Base-by-base conservation (phyloP, 192 early-diverging fungal genomes). In the Coemansia sp. region DNA sequence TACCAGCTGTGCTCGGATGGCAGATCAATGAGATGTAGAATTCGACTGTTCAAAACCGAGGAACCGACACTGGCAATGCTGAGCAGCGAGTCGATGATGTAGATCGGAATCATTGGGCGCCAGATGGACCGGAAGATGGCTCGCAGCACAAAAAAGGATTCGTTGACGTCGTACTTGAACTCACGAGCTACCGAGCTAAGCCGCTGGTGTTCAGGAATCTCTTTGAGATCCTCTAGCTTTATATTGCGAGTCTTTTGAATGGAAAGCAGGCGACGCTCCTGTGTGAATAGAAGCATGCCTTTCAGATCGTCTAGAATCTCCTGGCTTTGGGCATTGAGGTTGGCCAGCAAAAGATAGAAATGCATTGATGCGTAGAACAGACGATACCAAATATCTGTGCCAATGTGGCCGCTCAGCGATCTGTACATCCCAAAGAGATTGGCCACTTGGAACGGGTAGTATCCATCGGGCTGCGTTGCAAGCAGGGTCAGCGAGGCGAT, bases 111-210 rank as follows among this genome's bases (percentile, higher is more conserved):
- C 47, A 81, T 58, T 7, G 69, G 63, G 4, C 70, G 69, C 78
- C 73, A 81, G 9, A 66, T 61, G 67, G 66, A 57, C 4, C 70
- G 63, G 19, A 71, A 38, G n/a, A 81, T 67, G 13, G 74, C 79
- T 3, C 70, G 70, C 9, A 81, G 15, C 6, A 81, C 54, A 64
- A 81, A 81, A 11, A 75, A 44, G 3, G 39, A 47, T 56, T 81
- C 74, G 43, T 68, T 67, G 21, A 64, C 56, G 52, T 81, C 48
- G 61, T 81, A 81, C 42, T 32, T 58, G 38, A 81, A 69, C 4
- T 65, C 63, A 9, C 43, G 38, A 38, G 56, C 50, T 2, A 68
- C 53, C 15, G 26, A 32, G 8, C 42, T n/a, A 16, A 70, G 45
- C 18, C 48, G 44, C 23, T 61, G 18, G 11, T 42, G 52, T 18